A percentile compares a stretch with the other conserved stretches of the same genome.
These are phyloP conservation scores for Capsicum pubescens DNA, from an alignment of 257 asterid genomes.

Conservation along the genomic window DNA sequence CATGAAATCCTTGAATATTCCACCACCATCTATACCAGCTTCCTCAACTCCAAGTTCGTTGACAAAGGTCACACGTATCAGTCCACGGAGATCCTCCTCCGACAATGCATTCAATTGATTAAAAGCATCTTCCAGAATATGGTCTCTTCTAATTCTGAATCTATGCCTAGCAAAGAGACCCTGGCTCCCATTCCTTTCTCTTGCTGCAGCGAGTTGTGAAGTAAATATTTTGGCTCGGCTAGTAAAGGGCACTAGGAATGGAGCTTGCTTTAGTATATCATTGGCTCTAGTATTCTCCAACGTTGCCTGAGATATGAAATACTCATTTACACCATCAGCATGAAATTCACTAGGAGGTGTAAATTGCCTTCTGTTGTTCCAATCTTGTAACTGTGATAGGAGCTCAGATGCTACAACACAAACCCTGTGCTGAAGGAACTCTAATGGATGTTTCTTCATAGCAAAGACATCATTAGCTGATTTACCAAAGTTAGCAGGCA, in stretches of 20 bases:
- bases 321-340: conserved; percentile 92
- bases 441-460: conserved; percentile 74
- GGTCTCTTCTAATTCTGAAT: conserved; percentile 89
- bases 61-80: conserved; percentile 83
- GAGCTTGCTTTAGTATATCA: conserved; percentile 89
- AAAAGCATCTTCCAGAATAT: conserved; percentile 88
- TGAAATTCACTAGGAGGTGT: conserved; percentile 87
- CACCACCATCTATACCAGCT: conserved; percentile 99
- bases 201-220: conserved; percentile 71
- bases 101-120: conserved; percentile 73
- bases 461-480: conserved; percentile 49
- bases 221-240: conserved; percentile 89
- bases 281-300: conserved; percentile 80
- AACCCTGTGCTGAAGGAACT: conserved; percentile 88
- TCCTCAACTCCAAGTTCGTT: conserved; percentile 99
- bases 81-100: conserved; percentile 89
- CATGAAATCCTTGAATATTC: conserved; percentile 99
- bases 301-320: conserved; percentile 84
- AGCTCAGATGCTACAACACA: conserved; percentile 90
- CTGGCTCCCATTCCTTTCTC: conserved; percentile 61
- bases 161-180: conserved; percentile 64
- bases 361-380: conserved; percentile 95
- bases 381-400: conserved; percentile 97
- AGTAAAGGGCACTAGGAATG: conserved; percentile 96
- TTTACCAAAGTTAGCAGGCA: conserved; percentile 61